Conservation (phyloP, 1,284 basidiomycete species). For the Entoloma clypeatum region DNA sequence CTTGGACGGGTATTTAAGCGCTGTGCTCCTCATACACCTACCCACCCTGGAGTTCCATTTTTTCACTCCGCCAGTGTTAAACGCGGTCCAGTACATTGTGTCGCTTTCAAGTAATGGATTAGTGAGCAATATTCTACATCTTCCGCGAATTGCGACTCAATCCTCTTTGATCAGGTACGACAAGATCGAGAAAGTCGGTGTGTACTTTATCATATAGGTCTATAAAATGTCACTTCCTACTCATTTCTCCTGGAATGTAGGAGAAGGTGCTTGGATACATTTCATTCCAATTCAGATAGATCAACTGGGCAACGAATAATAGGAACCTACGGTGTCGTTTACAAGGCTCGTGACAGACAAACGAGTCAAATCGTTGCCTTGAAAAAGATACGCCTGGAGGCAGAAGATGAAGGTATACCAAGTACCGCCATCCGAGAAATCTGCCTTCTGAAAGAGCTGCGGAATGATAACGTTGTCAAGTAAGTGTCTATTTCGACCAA, state of each 20-base stretch:
- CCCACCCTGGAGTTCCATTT: slow-evolving; percentile 13
- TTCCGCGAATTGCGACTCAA: too few species aligned
- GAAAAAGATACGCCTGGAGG: slow-evolving; percentile 98
- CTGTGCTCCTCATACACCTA: slow-evolving; percentile 13
- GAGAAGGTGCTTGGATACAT: slow-evolving; percentile 44
- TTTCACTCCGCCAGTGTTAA: slow-evolving; percentile 10
- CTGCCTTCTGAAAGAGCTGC: slow-evolving; percentile 93
- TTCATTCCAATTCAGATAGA: slow-evolving; percentile 4
- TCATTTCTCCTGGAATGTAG: slow-evolving; percentile 29
- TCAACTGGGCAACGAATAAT: slow-evolving; percentile 8
- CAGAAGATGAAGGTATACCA: slow-evolving; percentile 97
- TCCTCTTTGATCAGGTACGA: slow-evolving; percentile 54
- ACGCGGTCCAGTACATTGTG: slow-evolving; percentile 3
- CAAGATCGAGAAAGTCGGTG: slow-evolving; percentile 73
- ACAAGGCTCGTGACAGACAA: slow-evolving; percentile 80
- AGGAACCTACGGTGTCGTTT: slow-evolving; percentile 99
- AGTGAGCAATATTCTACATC: slow-evolving; percentile 29
- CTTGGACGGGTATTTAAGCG: slow-evolving; percentile 15
- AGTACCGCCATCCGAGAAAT: slow-evolving; percentile 98
- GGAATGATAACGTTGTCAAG: slow-evolving; percentile 93
- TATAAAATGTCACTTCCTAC: slow-evolving; percentile 6
- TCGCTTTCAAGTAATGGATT: slow-evolving; percentile 38
- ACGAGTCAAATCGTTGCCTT: slow-evolving; percentile 83
- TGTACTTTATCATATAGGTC: slow-evolving; percentile 36
- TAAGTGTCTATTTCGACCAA: slow-evolving; percentile 32